phyloP scores from a whole-genome alignment of 1,284 basidiomycete genomes.

The Naganishia sp. region DNA sequence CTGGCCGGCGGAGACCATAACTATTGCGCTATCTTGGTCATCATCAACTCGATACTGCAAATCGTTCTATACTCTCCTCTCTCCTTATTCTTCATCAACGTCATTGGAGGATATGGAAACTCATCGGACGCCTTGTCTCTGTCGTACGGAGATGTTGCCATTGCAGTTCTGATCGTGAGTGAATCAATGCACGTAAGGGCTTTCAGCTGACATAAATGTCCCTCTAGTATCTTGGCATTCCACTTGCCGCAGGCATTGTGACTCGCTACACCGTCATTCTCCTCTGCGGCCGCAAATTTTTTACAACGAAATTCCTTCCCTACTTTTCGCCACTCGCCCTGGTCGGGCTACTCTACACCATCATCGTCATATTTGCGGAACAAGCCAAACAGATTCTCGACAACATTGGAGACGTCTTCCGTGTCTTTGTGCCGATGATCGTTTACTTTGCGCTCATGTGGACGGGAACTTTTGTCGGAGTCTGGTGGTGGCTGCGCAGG shows the following conservation, averaged over 20 bases:
- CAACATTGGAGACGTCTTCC: constrained; percentile 71
- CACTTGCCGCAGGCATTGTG: constrained; percentile 65
- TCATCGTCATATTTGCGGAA: constrained; percentile 73
- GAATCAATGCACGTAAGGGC: not conserved
- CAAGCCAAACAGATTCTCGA: constrained; percentile 63
- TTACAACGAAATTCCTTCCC: constrained; percentile 65
- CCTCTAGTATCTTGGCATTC: constrained; percentile 70
- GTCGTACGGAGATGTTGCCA: constrained; percentile 68
- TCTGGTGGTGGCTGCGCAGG: constrained; percentile 58
- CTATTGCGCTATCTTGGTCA: constrained; percentile 70
- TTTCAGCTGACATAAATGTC: constrained; percentile 6
- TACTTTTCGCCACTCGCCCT: constrained; percentile 71
- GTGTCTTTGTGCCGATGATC: constrained; percentile 75
- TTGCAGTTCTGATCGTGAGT: constrained; percentile 65
- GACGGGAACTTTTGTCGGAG: constrained; percentile 63
- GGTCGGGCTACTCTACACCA: constrained; percentile 66
- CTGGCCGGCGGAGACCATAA: constrained; percentile 73
- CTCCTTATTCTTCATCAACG: constrained; percentile 72
- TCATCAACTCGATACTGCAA: constrained; percentile 65
- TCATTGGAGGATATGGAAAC: constrained; percentile 60
- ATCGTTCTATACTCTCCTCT: constrained; percentile 76
- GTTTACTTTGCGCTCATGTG: constrained; percentile 80
- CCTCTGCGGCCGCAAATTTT: constrained; percentile 57
- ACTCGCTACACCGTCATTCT: constrained; percentile 65
- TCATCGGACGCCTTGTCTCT: constrained; percentile 56